A percentile compares a stretch with the other conserved stretches of the same genome.
These are phyloP conservation scores for Cercospora beticola DNA, from an alignment of 2,329 filamentous ascomycete species.

Conservation along the genomic window DNA sequence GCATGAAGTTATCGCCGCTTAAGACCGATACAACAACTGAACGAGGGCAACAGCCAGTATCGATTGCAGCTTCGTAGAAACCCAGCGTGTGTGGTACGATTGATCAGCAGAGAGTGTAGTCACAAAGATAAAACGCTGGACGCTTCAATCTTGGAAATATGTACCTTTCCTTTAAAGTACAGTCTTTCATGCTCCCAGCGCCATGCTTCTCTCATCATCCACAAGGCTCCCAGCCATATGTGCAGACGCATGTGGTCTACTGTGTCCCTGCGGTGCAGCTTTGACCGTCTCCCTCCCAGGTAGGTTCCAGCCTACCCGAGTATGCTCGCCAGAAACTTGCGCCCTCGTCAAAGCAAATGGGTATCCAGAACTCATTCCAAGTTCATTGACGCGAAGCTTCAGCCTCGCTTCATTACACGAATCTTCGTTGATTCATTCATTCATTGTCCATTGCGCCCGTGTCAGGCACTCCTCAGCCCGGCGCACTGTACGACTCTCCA, in stretches of 20 bases:
- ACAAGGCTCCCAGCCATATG: background rate
- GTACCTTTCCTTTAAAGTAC: background rate
- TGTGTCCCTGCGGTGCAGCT: conserved; percentile 1
- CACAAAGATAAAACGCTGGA: background rate
- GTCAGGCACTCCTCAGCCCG: background rate
- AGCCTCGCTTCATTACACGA: conserved; percentile 5
- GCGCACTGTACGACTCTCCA: background rate
- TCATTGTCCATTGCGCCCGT: conserved; percentile 9
- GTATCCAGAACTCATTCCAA: conserved; percentile 23
- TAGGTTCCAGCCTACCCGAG: background rate
- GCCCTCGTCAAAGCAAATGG: conserved; percentile 21
- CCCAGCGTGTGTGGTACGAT: background rate
- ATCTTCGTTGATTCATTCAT: conserved; percentile 1
- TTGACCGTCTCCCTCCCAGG: background rate
- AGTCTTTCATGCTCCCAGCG: background rate
- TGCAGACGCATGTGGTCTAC: background rate
- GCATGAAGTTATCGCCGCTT: conserved; percentile 6
- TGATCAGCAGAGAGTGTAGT: background rate
- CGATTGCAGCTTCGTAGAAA: background rate
- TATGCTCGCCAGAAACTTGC: background rate
- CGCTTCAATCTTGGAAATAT: background rate
- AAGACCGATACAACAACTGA: background rate
- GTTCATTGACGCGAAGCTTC: background rate
- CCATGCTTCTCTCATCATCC: background rate
- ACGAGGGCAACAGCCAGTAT: background rate